Evolutionary conservation across 345 rosid species (phyloP).

Genomic region (Noccaea caerulescens): DNA sequence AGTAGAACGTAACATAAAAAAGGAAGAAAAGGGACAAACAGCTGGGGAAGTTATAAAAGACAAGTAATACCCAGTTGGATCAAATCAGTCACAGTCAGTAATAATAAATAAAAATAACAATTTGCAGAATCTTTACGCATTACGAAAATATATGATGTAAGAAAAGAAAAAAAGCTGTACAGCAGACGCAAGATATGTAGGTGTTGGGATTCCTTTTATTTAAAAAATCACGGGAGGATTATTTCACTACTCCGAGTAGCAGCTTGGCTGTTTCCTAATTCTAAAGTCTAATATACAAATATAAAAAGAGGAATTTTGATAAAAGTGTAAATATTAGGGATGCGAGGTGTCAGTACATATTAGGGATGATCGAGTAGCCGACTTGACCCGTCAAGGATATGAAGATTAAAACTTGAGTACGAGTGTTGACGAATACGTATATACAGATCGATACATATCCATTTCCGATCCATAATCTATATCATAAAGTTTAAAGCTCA

Average conservation of each 20-base stretch:
- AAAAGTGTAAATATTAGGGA: not conserved
- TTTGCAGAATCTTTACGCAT: conserved; percentile 18
- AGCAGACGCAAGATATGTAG: conserved; percentile 19
- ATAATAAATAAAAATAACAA: not conserved
- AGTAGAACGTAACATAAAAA: too few relatives aligned
- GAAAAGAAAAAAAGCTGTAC: conserved; percentile 4
- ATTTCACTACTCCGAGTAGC: conserved; percentile 8
- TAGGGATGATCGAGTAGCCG: not conserved
- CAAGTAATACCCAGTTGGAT: conserved; percentile 42
- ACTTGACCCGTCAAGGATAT: not conserved
- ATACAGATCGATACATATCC: too few relatives aligned
- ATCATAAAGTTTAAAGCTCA: too few relatives aligned
- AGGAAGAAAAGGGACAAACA: conserved; percentile 7
- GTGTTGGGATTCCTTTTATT: conserved; percentile 22
- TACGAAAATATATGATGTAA: conserved; percentile 19
- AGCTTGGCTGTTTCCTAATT: conserved; percentile 27
- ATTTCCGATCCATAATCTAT: too few relatives aligned
- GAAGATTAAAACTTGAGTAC: too few relatives aligned
- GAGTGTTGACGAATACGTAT: too few relatives aligned
- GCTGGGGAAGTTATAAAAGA: conserved; percentile 34
- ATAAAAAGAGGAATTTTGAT: not conserved
- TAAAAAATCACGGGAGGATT: conserved; percentile 32
- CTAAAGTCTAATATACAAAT: not conserved
- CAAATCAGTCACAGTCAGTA: conserved; percentile 40
- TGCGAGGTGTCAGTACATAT: not conserved